Base-by-base conservation (phyloP, 1,284 basidiomycete species). In the Ceratobasidium sp. region DNA sequence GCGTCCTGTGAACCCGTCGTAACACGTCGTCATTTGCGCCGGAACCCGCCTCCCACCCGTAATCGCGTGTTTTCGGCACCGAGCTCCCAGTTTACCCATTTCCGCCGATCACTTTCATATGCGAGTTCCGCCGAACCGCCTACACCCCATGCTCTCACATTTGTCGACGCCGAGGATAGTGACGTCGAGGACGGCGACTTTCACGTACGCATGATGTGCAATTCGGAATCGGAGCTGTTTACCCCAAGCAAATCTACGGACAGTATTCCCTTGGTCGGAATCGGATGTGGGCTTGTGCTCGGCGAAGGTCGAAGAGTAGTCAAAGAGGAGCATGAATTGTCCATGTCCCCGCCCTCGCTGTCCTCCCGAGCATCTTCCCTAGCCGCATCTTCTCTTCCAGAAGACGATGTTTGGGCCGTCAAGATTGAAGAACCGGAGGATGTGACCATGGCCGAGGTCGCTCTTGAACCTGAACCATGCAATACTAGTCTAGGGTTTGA, bases 151-250 rank as follows among this genome's bases (percentile, higher is more conserved):
- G 30, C 62, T n/a, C 71, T 26, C 18, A 65, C 34, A 12, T 43
- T 86, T 83, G 48, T 61, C 10, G 78, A 80, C 0, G 74, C 73
- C 4, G 75, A 75, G 21, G 72, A 77, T 9, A 76, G 78, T 26
- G 79, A 78, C n/a, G 76, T 76, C 21, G 77, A 78, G 16, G 77
- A 79, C 39, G 75, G 71, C 5, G 73, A 76, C 39, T 69, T 69
- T 52, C 65, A 69, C 21, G 65, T 69, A 8, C 65, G 53, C 14
- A 69, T 69, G 65, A 69, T 69, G 65, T 45, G 65, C 41, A 69
- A 69, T 21, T 46, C 53, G 12, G 65, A 69, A 26, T 58, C 50
- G 14, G 53, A 12, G 9, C 52, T 41, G 5, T 23, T 36, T 10
- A 67, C 48, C n/a, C 34, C 62, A 9, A 6, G 21, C 36, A 62